Conservation (phyloP, 1,139 yeast species). For the Wickerhamomyces sp. region DNA sequence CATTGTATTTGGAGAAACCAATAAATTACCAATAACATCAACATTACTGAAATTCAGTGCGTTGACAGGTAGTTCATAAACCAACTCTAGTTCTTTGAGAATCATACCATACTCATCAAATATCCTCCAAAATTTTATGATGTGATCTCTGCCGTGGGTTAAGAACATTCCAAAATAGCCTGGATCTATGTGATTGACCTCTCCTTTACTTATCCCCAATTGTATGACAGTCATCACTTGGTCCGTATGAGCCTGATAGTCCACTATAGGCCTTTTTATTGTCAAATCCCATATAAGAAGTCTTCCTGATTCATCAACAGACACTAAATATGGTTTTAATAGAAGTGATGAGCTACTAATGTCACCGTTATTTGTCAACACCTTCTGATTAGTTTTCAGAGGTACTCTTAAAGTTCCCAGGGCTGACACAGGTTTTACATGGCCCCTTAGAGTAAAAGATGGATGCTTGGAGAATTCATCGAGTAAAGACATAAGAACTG, state of each 20-base stretch:
- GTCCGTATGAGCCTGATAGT: conserved; percentile 49
- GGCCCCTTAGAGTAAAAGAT: neutral
- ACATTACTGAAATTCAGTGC: conserved; percentile 54
- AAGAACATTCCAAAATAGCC: conserved; percentile 31
- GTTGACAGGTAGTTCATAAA: conserved; percentile 48
- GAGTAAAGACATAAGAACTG: neutral
- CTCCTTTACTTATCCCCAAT: conserved; percentile 26
- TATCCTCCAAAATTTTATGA: conserved; percentile 44
- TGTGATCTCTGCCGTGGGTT: conserved; percentile 55
- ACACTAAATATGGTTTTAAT: conserved; percentile 26
- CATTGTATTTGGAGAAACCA: conserved; percentile 49
- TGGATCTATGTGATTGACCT: conserved; percentile 9
- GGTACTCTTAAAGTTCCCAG: conserved; percentile 6
- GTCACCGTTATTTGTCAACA: neutral
- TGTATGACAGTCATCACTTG: conserved; percentile 40
- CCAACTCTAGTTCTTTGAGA: conserved; percentile 4
- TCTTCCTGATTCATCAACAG: conserved; percentile 46
- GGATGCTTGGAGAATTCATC: neutral
- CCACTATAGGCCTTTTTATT: conserved; percentile 38
- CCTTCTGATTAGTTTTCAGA: neutral
- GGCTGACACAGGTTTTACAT: neutral
- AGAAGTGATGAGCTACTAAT: neutral
- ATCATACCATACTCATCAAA: conserved; percentile 15
- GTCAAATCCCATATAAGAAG: conserved; percentile 48
- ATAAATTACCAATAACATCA: conserved; percentile 26